phyloP scores from a whole-genome alignment of 1,284 basidiomycete species.

The Sanghuangporus weigelae region DNA sequence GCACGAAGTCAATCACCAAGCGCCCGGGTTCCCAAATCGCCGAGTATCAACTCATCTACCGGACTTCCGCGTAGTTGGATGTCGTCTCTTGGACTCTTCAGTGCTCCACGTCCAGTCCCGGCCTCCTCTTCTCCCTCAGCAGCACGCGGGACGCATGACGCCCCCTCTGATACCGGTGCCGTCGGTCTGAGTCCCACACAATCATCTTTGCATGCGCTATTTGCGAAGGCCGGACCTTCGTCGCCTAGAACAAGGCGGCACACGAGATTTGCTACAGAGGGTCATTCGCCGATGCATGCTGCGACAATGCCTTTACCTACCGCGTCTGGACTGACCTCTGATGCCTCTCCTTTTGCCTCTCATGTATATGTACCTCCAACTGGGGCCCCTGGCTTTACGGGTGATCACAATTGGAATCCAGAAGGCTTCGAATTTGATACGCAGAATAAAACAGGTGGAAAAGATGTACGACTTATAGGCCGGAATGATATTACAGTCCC shows the following conservation, averaged over 20 bases:
- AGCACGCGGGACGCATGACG: constrained; percentile 4
- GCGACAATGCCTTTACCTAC: constrained; percentile 12
- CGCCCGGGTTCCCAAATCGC: constrained; percentile 4
- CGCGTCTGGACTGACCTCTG: neutral
- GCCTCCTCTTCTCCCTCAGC: constrained; percentile 11
- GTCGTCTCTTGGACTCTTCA: constrained; percentile 20
- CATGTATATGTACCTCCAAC: constrained; percentile 56
- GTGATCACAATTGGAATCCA: constrained; percentile 52
- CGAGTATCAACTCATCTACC: constrained; percentile 10
- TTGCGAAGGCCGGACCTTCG: constrained; percentile 2
- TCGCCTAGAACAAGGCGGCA: neutral
- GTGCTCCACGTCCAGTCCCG: constrained; percentile 3
- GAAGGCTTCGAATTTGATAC: constrained; percentile 36
- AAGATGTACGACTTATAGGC: constrained; percentile 44
- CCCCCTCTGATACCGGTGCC: neutral
- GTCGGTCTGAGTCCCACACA: constrained; percentile 10
- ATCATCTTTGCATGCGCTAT: constrained; percentile 10
- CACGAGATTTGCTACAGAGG: neutral
- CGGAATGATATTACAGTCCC: constrained; percentile 48
- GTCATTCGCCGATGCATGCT: constrained; percentile 7
- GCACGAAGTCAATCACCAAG: constrained; percentile 1
- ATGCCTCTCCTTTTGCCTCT: constrained; percentile 49
- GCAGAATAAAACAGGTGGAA: constrained; percentile 29
- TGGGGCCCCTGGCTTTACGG: constrained; percentile 77
- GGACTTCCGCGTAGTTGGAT: constrained; percentile 20